Percentiles rank a stretch among this genome's conserved stretches.
Evolutionary conservation across 257 asterid genomes (phyloP).

Genomic region (Misopates orontium): DNA sequence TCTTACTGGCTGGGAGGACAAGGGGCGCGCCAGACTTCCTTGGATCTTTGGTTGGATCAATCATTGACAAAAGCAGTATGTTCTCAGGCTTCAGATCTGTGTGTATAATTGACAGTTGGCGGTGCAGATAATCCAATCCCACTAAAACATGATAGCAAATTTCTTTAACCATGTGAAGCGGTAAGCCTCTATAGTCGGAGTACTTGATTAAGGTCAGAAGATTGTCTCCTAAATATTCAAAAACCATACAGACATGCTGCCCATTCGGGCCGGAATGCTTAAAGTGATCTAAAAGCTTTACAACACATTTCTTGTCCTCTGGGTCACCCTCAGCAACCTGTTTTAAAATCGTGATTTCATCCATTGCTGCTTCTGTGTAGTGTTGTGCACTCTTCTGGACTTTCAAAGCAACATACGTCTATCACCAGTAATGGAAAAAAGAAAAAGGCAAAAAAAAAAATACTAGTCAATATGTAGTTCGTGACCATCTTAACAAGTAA

Average conservation of each 20-base stretch:
- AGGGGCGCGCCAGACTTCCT: constrained; percentile 66
- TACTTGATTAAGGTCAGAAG: constrained; percentile 86
- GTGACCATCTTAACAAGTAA: constrained; percentile 12
- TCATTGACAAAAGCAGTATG: constrained; percentile 69
- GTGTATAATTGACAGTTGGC: constrained; percentile 89
- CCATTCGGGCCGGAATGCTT: constrained; percentile 99
- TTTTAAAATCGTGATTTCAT: constrained; percentile 83
- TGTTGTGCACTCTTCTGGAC: constrained; percentile 97
- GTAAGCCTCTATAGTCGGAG: constrained; percentile 79
- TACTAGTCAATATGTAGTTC: constrained; percentile 3
- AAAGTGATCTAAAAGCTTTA: constrained; percentile 89
- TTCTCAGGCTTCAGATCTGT: constrained; percentile 99
- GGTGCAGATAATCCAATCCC: constrained; percentile 91
- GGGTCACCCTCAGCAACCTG: constrained; percentile 95
- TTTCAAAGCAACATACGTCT: constrained; percentile 86
- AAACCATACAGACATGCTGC: constrained; percentile 96
- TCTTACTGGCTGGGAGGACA: constrained; percentile 67
- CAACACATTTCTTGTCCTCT: constrained; percentile 85
- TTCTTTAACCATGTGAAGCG: constrained; percentile 85
- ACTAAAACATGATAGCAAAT: constrained; percentile 81
- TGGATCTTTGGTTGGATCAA: constrained; percentile 84
- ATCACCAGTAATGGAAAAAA: constrained; percentile 24
- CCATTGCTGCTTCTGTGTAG: constrained; percentile 97
- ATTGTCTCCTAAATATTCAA: constrained; percentile 93
- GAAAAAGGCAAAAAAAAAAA: not conserved